These are phyloP conservation scores for Capsicum chinense DNA, from an alignment of 257 asterid genomes.

Conservation along the genomic window DNA sequence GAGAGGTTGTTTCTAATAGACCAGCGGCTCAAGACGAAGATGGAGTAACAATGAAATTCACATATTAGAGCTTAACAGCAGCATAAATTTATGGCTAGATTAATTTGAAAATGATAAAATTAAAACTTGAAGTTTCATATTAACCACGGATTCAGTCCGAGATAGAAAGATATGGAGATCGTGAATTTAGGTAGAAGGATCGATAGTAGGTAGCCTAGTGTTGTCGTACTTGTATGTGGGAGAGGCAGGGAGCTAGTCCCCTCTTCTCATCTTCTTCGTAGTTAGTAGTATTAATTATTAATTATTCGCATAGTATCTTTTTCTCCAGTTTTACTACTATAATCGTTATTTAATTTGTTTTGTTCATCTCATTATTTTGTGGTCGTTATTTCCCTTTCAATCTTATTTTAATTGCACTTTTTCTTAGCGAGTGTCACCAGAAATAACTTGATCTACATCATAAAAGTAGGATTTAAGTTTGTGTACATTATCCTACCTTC, in stretches of 20 bases:
- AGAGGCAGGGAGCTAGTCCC: background rate
- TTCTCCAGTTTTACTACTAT: background rate
- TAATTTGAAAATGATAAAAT: background rate
- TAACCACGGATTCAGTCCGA: background rate
- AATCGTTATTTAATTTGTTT: no score
- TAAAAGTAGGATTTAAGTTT: no score
- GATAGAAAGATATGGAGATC: background rate
- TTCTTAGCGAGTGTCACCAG: background rate
- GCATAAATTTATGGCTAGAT: background rate
- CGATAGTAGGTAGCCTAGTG: background rate
- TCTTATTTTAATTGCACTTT: background rate
- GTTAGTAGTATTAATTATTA: background rate
- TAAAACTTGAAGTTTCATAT: background rate
- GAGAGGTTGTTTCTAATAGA: no score
- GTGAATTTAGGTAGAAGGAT: background rate
- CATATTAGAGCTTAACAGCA: background rate
- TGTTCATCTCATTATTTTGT: background rate
- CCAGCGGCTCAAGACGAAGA: no score
- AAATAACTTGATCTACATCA: no score
- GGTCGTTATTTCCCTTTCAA: background rate
- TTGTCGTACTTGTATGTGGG: background rate
- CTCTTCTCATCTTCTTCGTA: background rate
- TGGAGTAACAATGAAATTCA: background rate
- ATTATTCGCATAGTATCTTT: background rate
- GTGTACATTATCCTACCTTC: no score